Conservation (phyloP, 2,329 filamentous ascomycete species). For the Pseudohalonectria lignicola region DNA sequence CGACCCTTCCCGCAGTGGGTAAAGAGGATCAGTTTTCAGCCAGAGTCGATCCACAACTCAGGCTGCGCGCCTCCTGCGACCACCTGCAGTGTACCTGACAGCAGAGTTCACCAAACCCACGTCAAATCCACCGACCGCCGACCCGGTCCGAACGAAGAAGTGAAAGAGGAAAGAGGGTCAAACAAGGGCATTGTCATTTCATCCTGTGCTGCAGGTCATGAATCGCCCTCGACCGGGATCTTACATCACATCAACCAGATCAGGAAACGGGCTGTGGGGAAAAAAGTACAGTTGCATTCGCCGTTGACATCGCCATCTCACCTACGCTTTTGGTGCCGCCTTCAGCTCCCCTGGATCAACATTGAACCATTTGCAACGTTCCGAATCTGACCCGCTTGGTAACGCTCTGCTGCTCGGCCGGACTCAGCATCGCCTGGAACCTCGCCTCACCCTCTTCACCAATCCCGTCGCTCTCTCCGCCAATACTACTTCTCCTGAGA, state of each 20-base stretch:
- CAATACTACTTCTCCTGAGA: conserved; percentile 1
- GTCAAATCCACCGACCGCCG: not conserved
- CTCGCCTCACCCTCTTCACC: not conserved
- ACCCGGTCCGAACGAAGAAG: no score
- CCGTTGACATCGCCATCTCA: not conserved
- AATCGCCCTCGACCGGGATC: not conserved
- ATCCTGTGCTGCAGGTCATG: no score
- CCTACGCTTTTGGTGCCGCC: not conserved
- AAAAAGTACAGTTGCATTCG: not conserved
- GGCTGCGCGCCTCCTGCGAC: not conserved
- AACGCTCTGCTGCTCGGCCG: no score
- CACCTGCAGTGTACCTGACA: conserved; percentile 2
- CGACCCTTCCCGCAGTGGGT: not conserved
- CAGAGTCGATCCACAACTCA: conserved; percentile 1
- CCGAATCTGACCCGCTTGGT: not conserved
- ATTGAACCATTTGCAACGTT: not conserved
- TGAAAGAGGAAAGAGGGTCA: no score
- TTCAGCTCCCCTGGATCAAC: conserved; percentile 1
- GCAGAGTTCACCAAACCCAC: not conserved
- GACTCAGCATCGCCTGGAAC: conserved; percentile 1
- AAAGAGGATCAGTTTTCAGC: not conserved
- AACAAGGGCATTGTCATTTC: no score
- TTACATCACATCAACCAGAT: not conserved
- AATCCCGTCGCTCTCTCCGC: not conserved
- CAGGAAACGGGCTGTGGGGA: not conserved